Evolutionary conservation across 2,329 filamentous ascomycete species (phyloP), one percentile per base, ranked within the genome.

Genomic region (Macrophomina tecta): DNA sequence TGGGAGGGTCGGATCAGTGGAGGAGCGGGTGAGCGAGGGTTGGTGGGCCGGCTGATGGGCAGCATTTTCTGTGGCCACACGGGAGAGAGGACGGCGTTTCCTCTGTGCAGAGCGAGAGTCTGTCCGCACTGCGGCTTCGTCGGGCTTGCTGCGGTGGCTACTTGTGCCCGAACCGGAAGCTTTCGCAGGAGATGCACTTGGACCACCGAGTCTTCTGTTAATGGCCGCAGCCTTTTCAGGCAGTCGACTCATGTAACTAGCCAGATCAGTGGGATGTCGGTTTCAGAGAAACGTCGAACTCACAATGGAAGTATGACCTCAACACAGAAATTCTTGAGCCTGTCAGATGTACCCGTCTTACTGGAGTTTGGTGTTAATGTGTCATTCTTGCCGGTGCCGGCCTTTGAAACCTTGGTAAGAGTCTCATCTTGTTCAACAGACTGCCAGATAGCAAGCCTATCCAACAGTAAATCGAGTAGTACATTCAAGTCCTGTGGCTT

Each of bases 371-470:
- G 67, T 45, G 76, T 72, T 23, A 70, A 46, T 67, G 72, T 64
- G 65, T 73, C 69, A 11, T 69, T 69, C 64, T 72, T 71, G 16
- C 69, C 69, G 18, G 69, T 68, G 7, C 68, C 68, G 16, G 66
- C n/a, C 38, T 73, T 72, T 6, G 72, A 68, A 34, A 70, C 65
- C 60, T 73, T 75, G 12, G 71, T 63, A 45, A 78, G 75, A 52
- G 77, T 75, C 5, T 76, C 85, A 69, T 90, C 86, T 28, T 87
- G 80, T 42, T 89, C 87, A 7, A 91, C 89, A 3, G 91, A 92
- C 74, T 94, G 90, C 91, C 91, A 94, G 68, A 95, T 95, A 72
- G 90, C 92, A 30, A 95, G 81, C 55, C 90, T 88, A 76, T 95
- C 92, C 7, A 92, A 86, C 62, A 93, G 86, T 0, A 93, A 82